Evolutionary conservation across 495 filamentous ascomycete species (phyloP).

Genomic region (Echria macrotheca): DNA sequence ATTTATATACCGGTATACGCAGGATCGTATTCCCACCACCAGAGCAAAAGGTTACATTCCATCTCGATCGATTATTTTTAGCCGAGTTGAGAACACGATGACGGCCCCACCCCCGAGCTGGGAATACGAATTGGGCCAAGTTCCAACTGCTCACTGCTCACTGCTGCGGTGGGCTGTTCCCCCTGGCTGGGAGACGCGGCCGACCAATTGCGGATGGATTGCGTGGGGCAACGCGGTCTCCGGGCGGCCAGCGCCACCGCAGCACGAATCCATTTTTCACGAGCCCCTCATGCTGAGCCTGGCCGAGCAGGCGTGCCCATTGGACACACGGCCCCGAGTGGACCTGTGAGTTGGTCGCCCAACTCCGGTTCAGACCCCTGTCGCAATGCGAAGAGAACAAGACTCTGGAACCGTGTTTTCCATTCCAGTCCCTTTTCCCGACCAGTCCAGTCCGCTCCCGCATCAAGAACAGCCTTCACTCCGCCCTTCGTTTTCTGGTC

Average conservation of each 20-base stretch:
- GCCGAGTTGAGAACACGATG: constrained; percentile 5
- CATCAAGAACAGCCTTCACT: constrained; percentile 1
- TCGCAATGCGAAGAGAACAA: constrained; percentile 6
- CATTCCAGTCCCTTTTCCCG: background rate
- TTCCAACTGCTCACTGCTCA: too few species aligned
- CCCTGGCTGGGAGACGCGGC: background rate
- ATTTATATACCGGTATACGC: background rate
- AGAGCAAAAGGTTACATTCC: too few species aligned
- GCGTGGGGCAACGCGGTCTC: constrained; percentile 4
- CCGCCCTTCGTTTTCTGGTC: constrained; percentile 10
- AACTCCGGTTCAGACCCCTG: constrained; percentile 6
- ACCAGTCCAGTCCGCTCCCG: background rate
- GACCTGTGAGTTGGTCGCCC: constrained; percentile 7
- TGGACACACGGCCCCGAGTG: constrained; percentile 6
- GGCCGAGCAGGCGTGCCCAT: background rate
- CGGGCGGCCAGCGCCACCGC: constrained; percentile 9
- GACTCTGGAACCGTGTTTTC: constrained; percentile 1
- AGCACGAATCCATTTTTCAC: background rate
- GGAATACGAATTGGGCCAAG: constrained; percentile 9
- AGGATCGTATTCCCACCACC: too few species aligned
- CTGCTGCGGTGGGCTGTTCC: too few species aligned
- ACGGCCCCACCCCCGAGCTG: background rate
- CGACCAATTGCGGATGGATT: constrained; percentile 4
- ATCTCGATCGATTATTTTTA: constrained; percentile 19
- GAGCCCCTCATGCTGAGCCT: constrained; percentile 1